These are phyloP conservation scores for Pythium utonaiense DNA, from an alignment of 352 stramenopile species.

Conservation along the genomic window DNA sequence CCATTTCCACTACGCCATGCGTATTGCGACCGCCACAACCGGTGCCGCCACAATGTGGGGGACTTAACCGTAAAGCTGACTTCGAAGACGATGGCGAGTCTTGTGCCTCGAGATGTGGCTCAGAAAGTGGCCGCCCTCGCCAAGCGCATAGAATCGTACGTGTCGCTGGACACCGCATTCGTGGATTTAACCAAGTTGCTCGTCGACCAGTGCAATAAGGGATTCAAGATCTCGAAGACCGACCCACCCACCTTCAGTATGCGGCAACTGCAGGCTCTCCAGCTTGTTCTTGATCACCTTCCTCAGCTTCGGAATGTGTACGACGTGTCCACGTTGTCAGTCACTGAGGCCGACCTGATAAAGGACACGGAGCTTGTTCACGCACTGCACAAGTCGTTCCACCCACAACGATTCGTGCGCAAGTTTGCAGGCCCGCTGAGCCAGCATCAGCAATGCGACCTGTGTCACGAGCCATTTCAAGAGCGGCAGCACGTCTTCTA, in stretches of 20 bases:
- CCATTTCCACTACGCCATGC: slow-evolving; percentile 45
- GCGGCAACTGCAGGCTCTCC: slow-evolving; percentile 63
- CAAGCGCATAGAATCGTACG: slow-evolving; percentile 40
- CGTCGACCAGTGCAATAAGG: slow-evolving; percentile 52
- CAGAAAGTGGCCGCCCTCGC: slow-evolving; percentile 41
- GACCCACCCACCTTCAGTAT: slow-evolving; percentile 50
- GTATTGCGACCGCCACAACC: slow-evolving; percentile 66
- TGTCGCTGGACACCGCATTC: slow-evolving; percentile 36
- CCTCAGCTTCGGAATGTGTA: slow-evolving; percentile 66
- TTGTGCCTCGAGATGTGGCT: slow-evolving; percentile 39
- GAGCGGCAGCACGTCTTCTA: slow-evolving; percentile 79
- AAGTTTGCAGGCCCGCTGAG: slow-evolving; percentile 58
- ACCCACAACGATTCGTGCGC: slow-evolving; percentile 45
- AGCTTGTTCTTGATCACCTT: slow-evolving; percentile 64
- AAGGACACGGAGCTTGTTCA: slow-evolving; percentile 46
- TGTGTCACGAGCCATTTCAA: slow-evolving; percentile 72
- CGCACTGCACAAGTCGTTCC: slow-evolving; percentile 50
- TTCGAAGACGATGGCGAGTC: slow-evolving; percentile 41
- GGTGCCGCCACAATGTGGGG: slow-evolving; percentile 33
- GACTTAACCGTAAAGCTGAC: slow-evolving; percentile 51
- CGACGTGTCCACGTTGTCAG: slow-evolving; percentile 18
- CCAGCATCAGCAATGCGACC: slow-evolving; percentile 50
- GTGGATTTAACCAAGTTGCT: slow-evolving; percentile 38
- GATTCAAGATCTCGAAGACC: slow-evolving; percentile 39
- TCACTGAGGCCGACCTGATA: slow-evolving; percentile 29